Evolutionary conservation across 345 rosid species (phyloP), one percentile per base, ranked within the genome.

Genomic region (Euphorbia pulcherrima): DNA sequence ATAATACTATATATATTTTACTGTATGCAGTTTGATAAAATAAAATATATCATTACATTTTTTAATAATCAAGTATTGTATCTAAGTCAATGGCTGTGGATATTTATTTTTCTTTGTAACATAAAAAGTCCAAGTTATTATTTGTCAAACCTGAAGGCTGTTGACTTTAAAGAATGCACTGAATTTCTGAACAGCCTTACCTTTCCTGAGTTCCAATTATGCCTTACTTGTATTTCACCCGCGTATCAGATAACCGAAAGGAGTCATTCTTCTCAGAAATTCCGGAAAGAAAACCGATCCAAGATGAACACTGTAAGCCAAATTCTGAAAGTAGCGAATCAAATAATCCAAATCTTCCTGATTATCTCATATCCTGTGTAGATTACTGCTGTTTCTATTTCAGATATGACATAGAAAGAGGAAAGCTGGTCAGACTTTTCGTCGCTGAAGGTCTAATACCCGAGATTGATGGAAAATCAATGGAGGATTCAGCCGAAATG

Each of bases 361-460:
- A 67, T 67, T n/a, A 35, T 67, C 48, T 67, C 9, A 67, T 12
- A 10, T 23, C 60, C 60, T 67, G 61, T 23, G 24, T 67, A 0
- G 29, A 53, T 24, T 67, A 35, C 48, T 65, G 46, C 26, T 27
- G 6, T 18, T 12, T 35, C n/a, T 13, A 23, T n/a, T n/a, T 4
- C 9, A 54, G 48, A 54, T 39, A 35, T 13, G 2, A 0, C 39
- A 3, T 33, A 2, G 35, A 35, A 3, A 39, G 24, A 5, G 23
- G 13, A 54, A 37, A 37, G 33, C 21, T 67, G 5, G 51, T 20
- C 39, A 12, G 51, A 20, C 61, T 67, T 53, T 26, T 67, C 3
- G 1, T 54, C 16, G 70, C 70, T 12, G 70, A 53, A 65, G 44
- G 10, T 52, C 20, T 21, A 1, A 1, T 65, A 21, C 60, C 13